phyloP scores from a whole-genome alignment of 169 alveolate species.

The Plasmodium knowlesi region DNA sequence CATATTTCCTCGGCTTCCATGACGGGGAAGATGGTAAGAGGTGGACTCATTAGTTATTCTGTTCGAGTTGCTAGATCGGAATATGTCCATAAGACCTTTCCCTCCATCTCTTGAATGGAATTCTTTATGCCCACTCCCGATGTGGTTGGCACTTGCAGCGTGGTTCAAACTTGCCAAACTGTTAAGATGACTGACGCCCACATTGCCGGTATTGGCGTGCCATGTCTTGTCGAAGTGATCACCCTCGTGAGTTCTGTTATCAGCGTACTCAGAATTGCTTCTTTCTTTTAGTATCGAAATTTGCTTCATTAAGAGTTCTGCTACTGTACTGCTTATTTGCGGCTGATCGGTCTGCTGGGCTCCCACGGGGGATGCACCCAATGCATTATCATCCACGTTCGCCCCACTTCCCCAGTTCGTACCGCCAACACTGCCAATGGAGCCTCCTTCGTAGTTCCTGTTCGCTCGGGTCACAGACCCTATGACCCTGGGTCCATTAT shows the following conservation, averaged over 20 bases:
- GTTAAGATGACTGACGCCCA: not conserved
- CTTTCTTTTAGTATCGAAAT: slow-evolving; percentile 49
- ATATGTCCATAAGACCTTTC: slow-evolving; percentile 42
- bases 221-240: not conserved
- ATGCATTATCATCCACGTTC: not conserved
- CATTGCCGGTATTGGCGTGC: not conserved
- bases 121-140: not conserved
- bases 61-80: slow-evolving; percentile 12
- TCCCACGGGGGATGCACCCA: not conserved
- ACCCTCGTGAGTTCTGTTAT: not conserved
- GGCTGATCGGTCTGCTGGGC: not conserved
- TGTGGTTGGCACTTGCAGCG: not conserved
- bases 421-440: not conserved
- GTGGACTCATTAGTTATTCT: not conserved
- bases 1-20: not conserved
- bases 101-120: slow-evolving; percentile 36
- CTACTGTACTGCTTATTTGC: slow-evolving; percentile 44
- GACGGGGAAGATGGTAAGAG: not conserved
- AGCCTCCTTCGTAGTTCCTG: not conserved
- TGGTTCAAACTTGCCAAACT: not conserved
- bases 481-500: not conserved
- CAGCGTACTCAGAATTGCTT: not conserved
- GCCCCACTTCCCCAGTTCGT: not conserved
- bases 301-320: slow-evolving; percentile 54
- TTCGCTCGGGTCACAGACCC: not conserved